These are phyloP conservation scores for Dryadomyces quercus-mongolicae DNA, from an alignment of 2,329 filamentous ascomycete genomes.

Conservation along the genomic window DNA sequence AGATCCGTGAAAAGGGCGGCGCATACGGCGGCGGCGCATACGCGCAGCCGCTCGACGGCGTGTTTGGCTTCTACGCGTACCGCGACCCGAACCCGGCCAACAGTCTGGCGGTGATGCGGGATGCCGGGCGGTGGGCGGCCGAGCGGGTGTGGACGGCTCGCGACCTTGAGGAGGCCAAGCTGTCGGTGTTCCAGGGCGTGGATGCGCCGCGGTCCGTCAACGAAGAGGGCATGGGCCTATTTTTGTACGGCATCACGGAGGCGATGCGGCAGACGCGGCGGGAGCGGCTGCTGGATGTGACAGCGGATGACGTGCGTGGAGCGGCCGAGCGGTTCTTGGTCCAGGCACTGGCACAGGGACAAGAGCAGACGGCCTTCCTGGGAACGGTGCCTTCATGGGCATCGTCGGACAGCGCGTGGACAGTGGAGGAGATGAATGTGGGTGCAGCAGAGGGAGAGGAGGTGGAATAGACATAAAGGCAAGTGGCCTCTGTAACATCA, in stretches of 20 bases:
- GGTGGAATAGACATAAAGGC: too few species aligned
- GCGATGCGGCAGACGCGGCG: slow-evolving; percentile 81
- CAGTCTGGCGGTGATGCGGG: slow-evolving; percentile 71
- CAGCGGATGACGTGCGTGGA: slow-evolving; percentile 62
- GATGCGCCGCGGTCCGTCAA: slow-evolving; percentile 84
- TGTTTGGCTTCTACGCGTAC: slow-evolving; percentile 95
- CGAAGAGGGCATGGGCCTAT: slow-evolving; percentile 74
- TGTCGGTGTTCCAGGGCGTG: slow-evolving; percentile 82
- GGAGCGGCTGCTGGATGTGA: slow-evolving; percentile 78
- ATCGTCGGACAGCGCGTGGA: slow-evolving; percentile 51
- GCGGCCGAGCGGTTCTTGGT: slow-evolving; percentile 77
- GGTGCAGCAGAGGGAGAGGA: slow-evolving; percentile 15
- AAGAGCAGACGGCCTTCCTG: slow-evolving; percentile 59
- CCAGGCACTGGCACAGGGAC: slow-evolving; percentile 44
- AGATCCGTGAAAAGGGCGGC: slow-evolving; percentile 94
- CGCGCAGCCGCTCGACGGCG: slow-evolving; percentile 62
- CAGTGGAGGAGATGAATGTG: slow-evolving; percentile 61
- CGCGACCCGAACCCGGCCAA: slow-evolving; percentile 91
- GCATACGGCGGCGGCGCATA: slow-evolving; percentile 91
- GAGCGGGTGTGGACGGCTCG: slow-evolving; percentile 67
- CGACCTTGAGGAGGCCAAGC: slow-evolving; percentile 91
- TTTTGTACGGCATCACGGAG: slow-evolving; percentile 73
- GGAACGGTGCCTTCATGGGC: slow-evolving; percentile 77
- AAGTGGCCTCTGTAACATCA: background rate
- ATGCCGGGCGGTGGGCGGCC: slow-evolving; percentile 70